Conservation (phyloP, 75 land plant genomes). For the Cryptomeria japonica region DNA sequence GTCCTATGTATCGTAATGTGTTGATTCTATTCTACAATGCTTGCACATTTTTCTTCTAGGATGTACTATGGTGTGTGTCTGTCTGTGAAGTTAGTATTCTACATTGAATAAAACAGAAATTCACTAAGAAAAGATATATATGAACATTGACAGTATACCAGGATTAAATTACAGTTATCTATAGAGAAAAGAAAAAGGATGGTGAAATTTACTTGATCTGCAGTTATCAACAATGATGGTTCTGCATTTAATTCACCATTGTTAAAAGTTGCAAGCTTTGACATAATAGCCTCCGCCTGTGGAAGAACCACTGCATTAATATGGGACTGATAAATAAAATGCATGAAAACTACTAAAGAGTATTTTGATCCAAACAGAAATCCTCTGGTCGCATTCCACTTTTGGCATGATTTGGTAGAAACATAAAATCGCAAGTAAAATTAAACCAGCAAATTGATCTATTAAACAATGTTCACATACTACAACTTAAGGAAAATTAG, state of each 20-base stretch:
- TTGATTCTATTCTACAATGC: background rate
- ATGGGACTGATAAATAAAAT: constrained; percentile 12
- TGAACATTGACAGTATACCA: background rate
- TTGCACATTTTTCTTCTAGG: background rate
- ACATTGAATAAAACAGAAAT: background rate
- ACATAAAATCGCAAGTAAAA: background rate
- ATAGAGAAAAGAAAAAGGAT: background rate
- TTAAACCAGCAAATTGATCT: background rate
- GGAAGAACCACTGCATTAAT: background rate
- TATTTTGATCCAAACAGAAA: background rate
- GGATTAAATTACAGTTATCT: background rate
- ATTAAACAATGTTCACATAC: background rate
- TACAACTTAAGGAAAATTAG: background rate
- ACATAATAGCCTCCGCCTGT: constrained; percentile 61
- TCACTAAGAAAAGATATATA: background rate
- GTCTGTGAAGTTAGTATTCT: background rate
- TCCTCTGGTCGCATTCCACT: background rate
- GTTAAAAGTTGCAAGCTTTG: constrained; percentile 33
- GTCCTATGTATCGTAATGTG: background rate
- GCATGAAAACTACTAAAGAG: constrained; percentile 11
- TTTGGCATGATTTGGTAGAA: background rate
- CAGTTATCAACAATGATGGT: constrained; percentile 53
- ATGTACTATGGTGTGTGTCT: background rate
- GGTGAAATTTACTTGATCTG: constrained; percentile 53
- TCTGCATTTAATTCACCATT: constrained; percentile 18